Conservation (phyloP, 352 stramenopile genomes). For the Halophytophthora batemanensis region DNA sequence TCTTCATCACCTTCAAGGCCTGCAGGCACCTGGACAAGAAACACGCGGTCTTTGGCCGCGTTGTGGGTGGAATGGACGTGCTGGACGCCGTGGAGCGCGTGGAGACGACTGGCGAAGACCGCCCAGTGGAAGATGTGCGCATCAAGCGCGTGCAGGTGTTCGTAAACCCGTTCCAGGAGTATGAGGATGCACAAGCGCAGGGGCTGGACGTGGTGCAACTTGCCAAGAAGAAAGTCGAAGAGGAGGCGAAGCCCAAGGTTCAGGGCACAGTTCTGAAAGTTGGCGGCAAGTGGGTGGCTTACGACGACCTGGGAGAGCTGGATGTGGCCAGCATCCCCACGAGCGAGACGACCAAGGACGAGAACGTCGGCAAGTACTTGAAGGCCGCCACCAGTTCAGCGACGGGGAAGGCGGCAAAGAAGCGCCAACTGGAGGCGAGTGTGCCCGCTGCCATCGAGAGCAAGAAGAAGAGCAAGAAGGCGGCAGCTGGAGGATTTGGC, state of each 20-base stretch:
- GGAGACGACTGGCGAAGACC: conserved; percentile 74
- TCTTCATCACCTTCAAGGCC: conserved; percentile 98
- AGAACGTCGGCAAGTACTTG: conserved; percentile 73
- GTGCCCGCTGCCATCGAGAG: conserved; percentile 60
- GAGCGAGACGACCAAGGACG: conserved; percentile 37
- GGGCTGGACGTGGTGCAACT: conserved; percentile 57
- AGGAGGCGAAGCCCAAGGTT: conserved; percentile 44
- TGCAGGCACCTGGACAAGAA: conserved; percentile 98
- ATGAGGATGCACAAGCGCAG: conserved; percentile 54
- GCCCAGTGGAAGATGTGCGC: conserved; percentile 76
- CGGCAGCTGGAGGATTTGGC: conserved; percentile 54
- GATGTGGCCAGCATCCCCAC: conserved; percentile 48
- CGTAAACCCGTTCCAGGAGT: conserved; percentile 88
- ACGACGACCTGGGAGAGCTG: conserved; percentile 61
- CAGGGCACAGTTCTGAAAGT: conserved; percentile 81
- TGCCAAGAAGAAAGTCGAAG: conserved; percentile 45
- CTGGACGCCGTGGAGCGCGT: conserved; percentile 81
- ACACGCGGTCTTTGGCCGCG: conserved; percentile 95
- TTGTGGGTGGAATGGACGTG: conserved; percentile 90
- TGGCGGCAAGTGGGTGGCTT: conserved; percentile 73
- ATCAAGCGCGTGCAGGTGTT: conserved; percentile 83
- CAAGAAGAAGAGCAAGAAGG: conserved; percentile 68
- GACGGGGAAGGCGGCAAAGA: conserved; percentile 6
- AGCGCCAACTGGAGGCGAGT: conserved; percentile 21
- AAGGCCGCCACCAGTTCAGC: conserved; percentile 19